Evolutionary conservation across 2,329 filamentous ascomycete species (phyloP).

Genomic region (Botrytis galanthina): DNA sequence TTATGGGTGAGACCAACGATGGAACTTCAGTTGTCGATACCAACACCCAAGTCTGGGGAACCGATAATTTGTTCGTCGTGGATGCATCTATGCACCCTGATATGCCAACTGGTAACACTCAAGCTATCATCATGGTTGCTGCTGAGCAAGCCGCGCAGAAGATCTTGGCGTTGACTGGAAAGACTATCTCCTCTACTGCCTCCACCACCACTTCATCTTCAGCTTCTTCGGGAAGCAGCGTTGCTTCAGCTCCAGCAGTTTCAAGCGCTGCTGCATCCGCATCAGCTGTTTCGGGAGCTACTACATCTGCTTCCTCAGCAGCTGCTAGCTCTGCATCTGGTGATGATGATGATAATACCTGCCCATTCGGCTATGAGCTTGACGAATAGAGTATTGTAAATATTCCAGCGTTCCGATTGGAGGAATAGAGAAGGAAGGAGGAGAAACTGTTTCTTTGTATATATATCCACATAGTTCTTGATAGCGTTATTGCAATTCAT

Average conservation of each 20-base stretch:
- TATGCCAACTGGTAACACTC: slow-evolving; percentile 65
- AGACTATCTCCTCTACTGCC: slow-evolving; percentile 1
- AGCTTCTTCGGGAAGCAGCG: background rate
- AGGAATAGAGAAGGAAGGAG: background rate
- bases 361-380: slow-evolving; percentile 12
- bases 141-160: slow-evolving; percentile 59
- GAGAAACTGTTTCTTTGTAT: background rate
- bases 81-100: slow-evolving; percentile 68
- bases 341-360: background rate
- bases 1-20: slow-evolving; percentile 50
- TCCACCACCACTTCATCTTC: background rate
- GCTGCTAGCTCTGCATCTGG: background rate
- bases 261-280: background rate
- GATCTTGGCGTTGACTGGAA: slow-evolving; percentile 45
- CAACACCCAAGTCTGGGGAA: slow-evolving; percentile 63
- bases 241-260: background rate
- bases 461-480: slow-evolving; percentile 3
- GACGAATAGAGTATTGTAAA: background rate
- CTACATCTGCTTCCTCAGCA: background rate
- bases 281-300: background rate
- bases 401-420: background rate
- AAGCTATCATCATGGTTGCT: slow-evolving; percentile 62
- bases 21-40: slow-evolving; percentile 60
- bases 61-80: slow-evolving; percentile 65
- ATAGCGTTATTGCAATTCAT: slow-evolving; percentile 2